Base-by-base conservation (phyloP, 2,329 filamentous ascomycete genomes). In the Cercospora canescens region DNA sequence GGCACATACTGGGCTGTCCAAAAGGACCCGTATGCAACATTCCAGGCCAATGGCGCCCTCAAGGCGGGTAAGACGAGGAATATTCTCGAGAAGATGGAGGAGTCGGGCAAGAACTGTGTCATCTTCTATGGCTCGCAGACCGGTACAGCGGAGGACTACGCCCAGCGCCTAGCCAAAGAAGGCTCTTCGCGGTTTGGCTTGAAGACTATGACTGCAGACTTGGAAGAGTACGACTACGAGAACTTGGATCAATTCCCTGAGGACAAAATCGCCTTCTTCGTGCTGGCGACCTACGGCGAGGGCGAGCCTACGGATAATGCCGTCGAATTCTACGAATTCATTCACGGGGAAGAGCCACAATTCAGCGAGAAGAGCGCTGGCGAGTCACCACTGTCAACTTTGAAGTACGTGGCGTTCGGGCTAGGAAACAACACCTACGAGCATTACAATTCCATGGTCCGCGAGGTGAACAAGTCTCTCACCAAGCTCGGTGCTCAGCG, bases 401-500 rank as follows among this genome's bases (percentile, higher is more conserved):
- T 99, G 77, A 94, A 94, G 79, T 99, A 94, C 77, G 93, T 99
- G 76, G 87, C 93, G 64, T 99, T 99, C 75, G 95, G 95, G 76
- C 88, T 99, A 41, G 95, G 95, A 72, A 99, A 99, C 85, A 99
- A 98, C 84, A 98, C 95, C 30, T 99, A 99, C 79, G 95, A 99
- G 79, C 95, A 99, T 84, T 99, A 97, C 86, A 99, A 99, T 83
- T 91, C 91, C 60, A 97, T 99, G 93, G 94, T 99, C 67, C 93
- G 94, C 79, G 92, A 94, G 70, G 90, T 98, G 65, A 89, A 95
- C 81, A 89, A 91, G 78, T 89, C 89, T 68, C 83, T 99, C 66
- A 85, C 88, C 76, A 94, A 91, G 75, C 85, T 96, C 21, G 95
- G 95, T 67, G 95, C 91, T 12, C 86, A 89, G 76, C 87, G 93